Base-by-base conservation (phyloP, 495 filamentous ascomycete genomes). In the Filosporella fistucella region DNA sequence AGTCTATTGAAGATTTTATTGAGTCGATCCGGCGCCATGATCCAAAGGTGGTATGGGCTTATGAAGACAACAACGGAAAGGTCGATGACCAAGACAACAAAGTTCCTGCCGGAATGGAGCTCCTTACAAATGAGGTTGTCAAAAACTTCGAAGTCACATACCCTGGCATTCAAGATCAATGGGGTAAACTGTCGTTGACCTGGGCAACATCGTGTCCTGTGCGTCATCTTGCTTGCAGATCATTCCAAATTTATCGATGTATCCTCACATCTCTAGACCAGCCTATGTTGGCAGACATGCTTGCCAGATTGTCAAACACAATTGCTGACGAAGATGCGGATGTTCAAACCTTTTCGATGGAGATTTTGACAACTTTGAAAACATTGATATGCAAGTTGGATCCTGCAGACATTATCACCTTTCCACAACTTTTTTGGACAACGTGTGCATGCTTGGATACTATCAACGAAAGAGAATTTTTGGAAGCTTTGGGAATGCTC, bases 121-220 rank as follows among this genome's bases (percentile, higher is more conserved):
- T 84, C 46, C 80, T 97, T 42, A 86, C 89, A 2, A 74, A 75
- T 10, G 76, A 91, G 50, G 84, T 96, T 5, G 77, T 95, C 40
- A 81, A 84, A 54, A 85, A 91, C 36, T 96, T 99, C 62, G 80
- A 84, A 41, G 65, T 93, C 36, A 81, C 82, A 2, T 91, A 88
- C 62, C 89, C 90, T n/a, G 81, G 86, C 5, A 81, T 97, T 45
- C 85, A 88, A 47, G 88, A 94, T 32, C 76, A 89, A 30, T 96
- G 91, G 91, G 87, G 84, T 18, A 89, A 86, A 58, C 75, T 91
- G 46, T 88, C 90, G 0, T 70, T 99, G 49, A 86, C 82, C 42
- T 99, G 93, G 93, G 93, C 94, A 23, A 96, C 93, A 0, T 93
- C 88, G 5, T 99, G 94, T 59, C 88, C 93, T 0, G 94, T 97